Evolutionary conservation across 768 basidiomycete genomes (phyloP).

Genomic region (Lepiota brunneoincarnata): DNA sequence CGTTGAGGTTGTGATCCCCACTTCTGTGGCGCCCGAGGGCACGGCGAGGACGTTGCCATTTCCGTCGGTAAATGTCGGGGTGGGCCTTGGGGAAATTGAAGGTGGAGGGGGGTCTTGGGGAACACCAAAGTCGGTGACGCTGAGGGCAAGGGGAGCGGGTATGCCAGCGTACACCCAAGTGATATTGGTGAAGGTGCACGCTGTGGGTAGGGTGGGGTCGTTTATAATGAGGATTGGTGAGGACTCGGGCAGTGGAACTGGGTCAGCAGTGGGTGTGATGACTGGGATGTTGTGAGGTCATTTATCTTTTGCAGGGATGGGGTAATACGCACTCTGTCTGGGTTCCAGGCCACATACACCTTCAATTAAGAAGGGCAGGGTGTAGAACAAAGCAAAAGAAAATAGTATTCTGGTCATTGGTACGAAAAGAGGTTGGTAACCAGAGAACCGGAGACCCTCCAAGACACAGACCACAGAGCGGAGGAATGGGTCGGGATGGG

Average conservation of each 20-base stretch:
- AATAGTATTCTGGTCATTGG: neutral
- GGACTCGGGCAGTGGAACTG: neutral
- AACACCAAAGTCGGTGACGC: conserved; percentile 21
- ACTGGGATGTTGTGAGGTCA: neutral
- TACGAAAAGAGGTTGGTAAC: neutral
- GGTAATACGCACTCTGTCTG: conserved; percentile 25
- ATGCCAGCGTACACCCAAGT: conserved; percentile 12
- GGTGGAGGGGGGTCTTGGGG: conserved; percentile 16
- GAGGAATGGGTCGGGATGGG: neutral
- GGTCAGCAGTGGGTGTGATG: neutral
- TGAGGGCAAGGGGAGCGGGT: neutral
- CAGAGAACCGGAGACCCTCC: neutral
- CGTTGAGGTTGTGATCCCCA: conserved; percentile 14
- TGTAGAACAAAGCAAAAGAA: neutral
- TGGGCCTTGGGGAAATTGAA: conserved; percentile 2
- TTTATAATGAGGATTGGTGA: neutral
- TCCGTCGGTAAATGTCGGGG: neutral
- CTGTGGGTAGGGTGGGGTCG: neutral
- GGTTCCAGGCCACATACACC: conserved; percentile 17
- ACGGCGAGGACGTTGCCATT: neutral
- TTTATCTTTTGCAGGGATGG: neutral
- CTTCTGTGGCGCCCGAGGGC: conserved; percentile 7
- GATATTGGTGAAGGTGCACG: conserved; percentile 6
- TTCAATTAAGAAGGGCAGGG: conserved; percentile 10
- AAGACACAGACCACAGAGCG: neutral